A percentile compares a stretch with the other conserved stretches of the same genome.
Evolutionary conservation across 2,329 filamentous ascomycete species (phyloP).

Genomic region (Trichoderma semiorbis): DNA sequence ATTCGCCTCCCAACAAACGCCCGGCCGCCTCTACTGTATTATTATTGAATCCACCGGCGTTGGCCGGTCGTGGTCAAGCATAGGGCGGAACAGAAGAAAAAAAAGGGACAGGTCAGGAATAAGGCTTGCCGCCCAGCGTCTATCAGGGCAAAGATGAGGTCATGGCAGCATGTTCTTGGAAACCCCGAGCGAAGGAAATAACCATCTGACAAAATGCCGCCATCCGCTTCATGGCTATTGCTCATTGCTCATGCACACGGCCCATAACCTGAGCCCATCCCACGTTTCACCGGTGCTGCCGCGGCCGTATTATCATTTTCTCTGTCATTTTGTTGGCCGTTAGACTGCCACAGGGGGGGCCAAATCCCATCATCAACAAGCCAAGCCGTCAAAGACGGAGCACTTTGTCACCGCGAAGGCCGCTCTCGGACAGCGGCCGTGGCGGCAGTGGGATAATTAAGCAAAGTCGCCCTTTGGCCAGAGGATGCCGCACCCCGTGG

Average conservation of each 20-base stretch:
- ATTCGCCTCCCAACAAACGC: slow-evolving; percentile 10
- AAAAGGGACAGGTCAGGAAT: not conserved
- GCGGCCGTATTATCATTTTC: slow-evolving; percentile 2
- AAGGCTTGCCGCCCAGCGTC: not conserved
- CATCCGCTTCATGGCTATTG: not conserved
- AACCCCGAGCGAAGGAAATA: slow-evolving; percentile 1
- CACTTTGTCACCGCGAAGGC: not conserved
- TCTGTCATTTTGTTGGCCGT: not conserved
- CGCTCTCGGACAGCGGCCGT: not conserved
- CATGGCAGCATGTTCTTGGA: not conserved
- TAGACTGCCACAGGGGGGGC: not conserved
- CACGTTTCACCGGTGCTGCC: slow-evolving; percentile 10
- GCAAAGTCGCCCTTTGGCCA: not conserved
- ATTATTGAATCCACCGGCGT: not conserved
- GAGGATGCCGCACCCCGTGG: slow-evolving; percentile 9
- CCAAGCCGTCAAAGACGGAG: not conserved
- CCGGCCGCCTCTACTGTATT: not conserved
- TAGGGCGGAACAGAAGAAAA: not conserved
- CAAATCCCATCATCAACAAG: not conserved
- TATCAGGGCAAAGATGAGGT: not conserved
- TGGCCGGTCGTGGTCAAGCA: not conserved
- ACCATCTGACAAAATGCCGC: not conserved
- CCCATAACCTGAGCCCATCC: not conserved
- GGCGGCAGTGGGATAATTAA: not conserved
- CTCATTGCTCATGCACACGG: not conserved